A percentile compares a stretch with the other conserved stretches of the same genome.
These are phyloP conservation scores for Ramaria sp. DNA, from an alignment of 768 basidiomycete species.

Conservation along the genomic window DNA sequence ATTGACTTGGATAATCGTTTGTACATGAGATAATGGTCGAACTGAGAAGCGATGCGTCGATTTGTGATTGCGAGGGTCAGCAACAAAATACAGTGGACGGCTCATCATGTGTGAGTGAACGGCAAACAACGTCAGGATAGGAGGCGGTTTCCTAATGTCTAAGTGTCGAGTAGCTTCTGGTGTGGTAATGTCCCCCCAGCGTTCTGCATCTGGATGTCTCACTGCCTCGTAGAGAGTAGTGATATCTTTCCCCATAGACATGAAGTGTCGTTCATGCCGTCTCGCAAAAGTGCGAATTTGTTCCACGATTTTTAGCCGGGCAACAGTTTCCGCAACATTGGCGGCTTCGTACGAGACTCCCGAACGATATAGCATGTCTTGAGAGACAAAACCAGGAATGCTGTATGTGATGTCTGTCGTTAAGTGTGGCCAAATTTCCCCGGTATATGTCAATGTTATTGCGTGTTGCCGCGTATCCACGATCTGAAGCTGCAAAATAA, in stretches of 20 bases:
- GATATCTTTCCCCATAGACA: conserved; percentile 23
- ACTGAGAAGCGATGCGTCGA: conserved; percentile 44
- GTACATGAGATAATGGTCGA: conserved; percentile 47
- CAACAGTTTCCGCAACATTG: conserved; percentile 31
- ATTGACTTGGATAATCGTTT: conserved; percentile 36
- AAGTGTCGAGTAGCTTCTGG: conserved; percentile 39
- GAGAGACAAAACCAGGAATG: conserved; percentile 44
- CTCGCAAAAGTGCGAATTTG: conserved; percentile 44
- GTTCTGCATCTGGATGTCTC: conserved; percentile 31
- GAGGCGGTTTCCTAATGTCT: conserved; percentile 20
- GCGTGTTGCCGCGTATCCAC: neutral
- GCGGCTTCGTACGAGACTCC: conserved; percentile 24
- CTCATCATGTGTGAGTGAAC: conserved; percentile 59
- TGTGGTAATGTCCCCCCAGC: conserved; percentile 48
- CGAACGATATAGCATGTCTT: conserved; percentile 37
- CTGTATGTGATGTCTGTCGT: conserved; percentile 47
- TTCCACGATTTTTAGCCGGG: conserved; percentile 55
- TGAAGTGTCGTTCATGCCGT: conserved; percentile 18
- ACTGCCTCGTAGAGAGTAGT: conserved; percentile 31
- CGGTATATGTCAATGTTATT: conserved; percentile 25
- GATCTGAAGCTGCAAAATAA: conserved; percentile 7
- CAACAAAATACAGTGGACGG: conserved; percentile 39
- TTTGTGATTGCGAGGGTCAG: conserved; percentile 34
- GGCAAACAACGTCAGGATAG: conserved; percentile 33
- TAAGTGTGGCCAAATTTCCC: conserved; percentile 40